Conservation (phyloP, 2,329 filamentous ascomycete species). For the Cercospora sp. region DNA sequence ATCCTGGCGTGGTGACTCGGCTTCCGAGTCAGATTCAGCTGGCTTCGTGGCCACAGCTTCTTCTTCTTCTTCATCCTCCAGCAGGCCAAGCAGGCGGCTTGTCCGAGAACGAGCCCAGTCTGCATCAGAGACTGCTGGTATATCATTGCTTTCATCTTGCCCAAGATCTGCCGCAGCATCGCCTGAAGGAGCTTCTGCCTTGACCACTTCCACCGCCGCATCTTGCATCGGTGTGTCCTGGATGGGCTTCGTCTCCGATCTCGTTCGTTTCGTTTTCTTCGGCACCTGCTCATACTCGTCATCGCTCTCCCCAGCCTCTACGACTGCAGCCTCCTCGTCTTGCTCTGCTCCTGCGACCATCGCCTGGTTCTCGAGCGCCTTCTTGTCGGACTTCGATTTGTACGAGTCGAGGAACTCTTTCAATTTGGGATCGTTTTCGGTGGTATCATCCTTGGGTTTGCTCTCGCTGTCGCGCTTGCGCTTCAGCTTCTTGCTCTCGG, state of each 20-base stretch:
- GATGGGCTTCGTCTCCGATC: slow-evolving; percentile 10
- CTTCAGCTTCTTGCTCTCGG: slow-evolving; percentile 55
- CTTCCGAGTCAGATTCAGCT: slow-evolving; percentile 18
- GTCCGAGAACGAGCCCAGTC: slow-evolving; percentile 93
- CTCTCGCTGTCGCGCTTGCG: slow-evolving; percentile 61
- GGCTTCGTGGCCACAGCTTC: slow-evolving; percentile 22
- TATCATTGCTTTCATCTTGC: slow-evolving; percentile 14
- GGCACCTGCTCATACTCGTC: slow-evolving; percentile 66
- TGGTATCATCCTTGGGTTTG: slow-evolving; percentile 44
- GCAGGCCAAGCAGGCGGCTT: slow-evolving; percentile 78
- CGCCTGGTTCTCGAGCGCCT: slow-evolving; percentile 58
- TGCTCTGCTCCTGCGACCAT: slow-evolving; percentile 9
- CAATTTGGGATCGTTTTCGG: slow-evolving; percentile 69
- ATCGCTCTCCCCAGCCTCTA: slow-evolving; percentile 60
- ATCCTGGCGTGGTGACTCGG: slow-evolving; percentile 16
- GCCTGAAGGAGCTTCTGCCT: slow-evolving; percentile 24
- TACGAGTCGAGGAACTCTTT: slow-evolving; percentile 85
- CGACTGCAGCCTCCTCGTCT: slow-evolving; percentile 27
- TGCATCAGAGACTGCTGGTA: slow-evolving; percentile 65
- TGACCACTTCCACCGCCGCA: not conserved
- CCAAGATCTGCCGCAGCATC: not conserved
- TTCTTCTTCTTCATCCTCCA: slow-evolving; percentile 64
- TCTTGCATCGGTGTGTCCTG: slow-evolving; percentile 2
- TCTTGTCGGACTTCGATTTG: slow-evolving; percentile 56
- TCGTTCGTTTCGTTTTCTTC: slow-evolving; percentile 45